A percentile compares a stretch with the other conserved stretches of the same genome.
Conservation (phyloP, 768 basidiomycete species). For the Multifurca ochricompacta region DNA sequence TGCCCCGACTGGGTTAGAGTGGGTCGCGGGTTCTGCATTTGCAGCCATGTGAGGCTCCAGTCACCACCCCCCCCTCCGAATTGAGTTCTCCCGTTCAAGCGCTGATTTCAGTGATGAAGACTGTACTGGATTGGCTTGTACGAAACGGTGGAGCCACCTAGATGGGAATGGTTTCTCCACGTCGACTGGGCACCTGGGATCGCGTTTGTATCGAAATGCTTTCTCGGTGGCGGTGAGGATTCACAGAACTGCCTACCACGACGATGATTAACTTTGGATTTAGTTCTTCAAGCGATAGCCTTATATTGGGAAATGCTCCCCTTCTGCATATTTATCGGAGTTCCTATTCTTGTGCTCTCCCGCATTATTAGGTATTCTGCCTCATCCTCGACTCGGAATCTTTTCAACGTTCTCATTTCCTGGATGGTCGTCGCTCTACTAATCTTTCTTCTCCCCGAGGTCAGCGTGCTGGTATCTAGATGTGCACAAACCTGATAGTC, state of each 20-base stretch:
- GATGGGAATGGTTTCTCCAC: conserved; percentile 6
- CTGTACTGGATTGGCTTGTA: conserved; percentile 7
- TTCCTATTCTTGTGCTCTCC: not conserved
- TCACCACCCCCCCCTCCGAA: not conserved
- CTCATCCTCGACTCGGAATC: not conserved
- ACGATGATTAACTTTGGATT: not conserved
- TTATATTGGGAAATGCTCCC: not conserved
- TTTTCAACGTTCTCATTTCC: not conserved
- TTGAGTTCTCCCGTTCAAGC: not conserved
- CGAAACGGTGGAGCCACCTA: not conserved
- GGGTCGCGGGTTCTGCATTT: not conserved
- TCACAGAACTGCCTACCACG: not conserved
- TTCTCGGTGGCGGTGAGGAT: conserved; percentile 1
- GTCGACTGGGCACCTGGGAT: not conserved
- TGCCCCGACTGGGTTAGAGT: not conserved
- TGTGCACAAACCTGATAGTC: not conserved
- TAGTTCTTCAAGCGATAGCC: not conserved
- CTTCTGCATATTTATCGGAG: not conserved
- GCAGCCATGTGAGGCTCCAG: conserved; percentile 1
- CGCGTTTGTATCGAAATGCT: not conserved
- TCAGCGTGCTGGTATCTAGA: not conserved
- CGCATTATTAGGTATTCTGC: not conserved
- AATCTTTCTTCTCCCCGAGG: not conserved
- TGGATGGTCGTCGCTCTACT: not conserved
- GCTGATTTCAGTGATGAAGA: not conserved